These are phyloP conservation scores for Scenedesmus sp. DNA, from an alignment of 163 green algal genomes.

Conservation along the genomic window DNA sequence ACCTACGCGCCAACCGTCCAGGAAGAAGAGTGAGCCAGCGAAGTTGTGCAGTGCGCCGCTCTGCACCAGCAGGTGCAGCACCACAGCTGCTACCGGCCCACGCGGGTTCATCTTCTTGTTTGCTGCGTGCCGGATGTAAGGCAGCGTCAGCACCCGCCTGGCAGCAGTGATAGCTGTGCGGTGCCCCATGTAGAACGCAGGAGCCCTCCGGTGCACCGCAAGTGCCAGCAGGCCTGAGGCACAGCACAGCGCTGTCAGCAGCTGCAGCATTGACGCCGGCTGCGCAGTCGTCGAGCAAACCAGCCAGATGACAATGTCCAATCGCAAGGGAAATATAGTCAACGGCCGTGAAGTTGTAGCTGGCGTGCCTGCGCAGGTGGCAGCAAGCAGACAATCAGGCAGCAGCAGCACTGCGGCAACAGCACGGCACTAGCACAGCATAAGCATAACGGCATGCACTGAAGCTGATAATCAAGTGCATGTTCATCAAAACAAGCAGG, in stretches of 20 bases:
- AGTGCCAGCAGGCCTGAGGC: not conserved
- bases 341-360: not conserved
- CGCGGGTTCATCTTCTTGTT: not conserved
- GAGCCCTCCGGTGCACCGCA: not conserved
- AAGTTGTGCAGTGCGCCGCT: not conserved
- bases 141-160: not conserved
- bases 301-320: not conserved
- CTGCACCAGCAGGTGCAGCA: not conserved
- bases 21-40: not conserved
- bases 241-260: not conserved
- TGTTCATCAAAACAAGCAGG: too few relatives aligned
- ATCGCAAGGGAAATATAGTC: not conserved
- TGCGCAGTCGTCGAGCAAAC: not conserved
- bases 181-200: not conserved
- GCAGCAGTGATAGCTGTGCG: not conserved
- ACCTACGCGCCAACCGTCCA: not conserved
- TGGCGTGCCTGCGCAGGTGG: not conserved
- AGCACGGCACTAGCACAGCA: not conserved
- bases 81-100: not conserved
- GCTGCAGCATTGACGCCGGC: not conserved
- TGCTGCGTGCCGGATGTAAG: not conserved
- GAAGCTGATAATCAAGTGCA: too few relatives aligned
- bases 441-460: not conserved
- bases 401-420: not conserved
- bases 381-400: not conserved